These are phyloP conservation scores for Calonectria multiphialidica DNA, from an alignment of 2,329 filamentous ascomycete genomes.

Conservation along the genomic window DNA sequence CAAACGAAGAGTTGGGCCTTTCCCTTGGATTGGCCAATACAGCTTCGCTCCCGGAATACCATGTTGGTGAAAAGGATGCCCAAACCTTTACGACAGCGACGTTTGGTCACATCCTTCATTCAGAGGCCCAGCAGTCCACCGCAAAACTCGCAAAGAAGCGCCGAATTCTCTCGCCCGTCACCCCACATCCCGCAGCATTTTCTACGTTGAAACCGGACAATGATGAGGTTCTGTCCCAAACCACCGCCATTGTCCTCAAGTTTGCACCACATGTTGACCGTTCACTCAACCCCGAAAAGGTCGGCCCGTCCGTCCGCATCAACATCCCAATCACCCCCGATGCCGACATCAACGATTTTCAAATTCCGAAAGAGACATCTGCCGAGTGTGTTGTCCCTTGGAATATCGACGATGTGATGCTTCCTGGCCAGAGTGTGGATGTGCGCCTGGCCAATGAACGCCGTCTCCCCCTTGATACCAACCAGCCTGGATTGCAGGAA, in stretches of 20 bases:
- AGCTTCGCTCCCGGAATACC: slow-evolving; percentile 15
- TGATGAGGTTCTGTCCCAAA: slow-evolving; percentile 39
- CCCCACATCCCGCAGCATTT: slow-evolving; percentile 62
- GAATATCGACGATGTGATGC: slow-evolving; percentile 56
- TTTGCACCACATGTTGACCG: slow-evolving; percentile 54
- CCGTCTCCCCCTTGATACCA: slow-evolving; percentile 54
- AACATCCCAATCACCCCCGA: slow-evolving; percentile 46
- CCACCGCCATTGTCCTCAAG: slow-evolving; percentile 57
- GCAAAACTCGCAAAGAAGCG: slow-evolving; percentile 22
- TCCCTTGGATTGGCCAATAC: slow-evolving; percentile 15
- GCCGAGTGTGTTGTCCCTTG: slow-evolving; percentile 47
- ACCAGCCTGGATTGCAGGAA: slow-evolving; percentile 49
- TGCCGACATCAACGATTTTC: slow-evolving; percentile 43
- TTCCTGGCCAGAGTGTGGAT: slow-evolving; percentile 62
- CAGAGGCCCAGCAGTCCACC: not conserved
- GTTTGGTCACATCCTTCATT: slow-evolving; percentile 66
- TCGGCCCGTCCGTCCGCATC: slow-evolving; percentile 44
- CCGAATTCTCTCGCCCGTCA: slow-evolving; percentile 58
- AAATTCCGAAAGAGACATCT: slow-evolving; percentile 45
- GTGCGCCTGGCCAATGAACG: slow-evolving; percentile 55
- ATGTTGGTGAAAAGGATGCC: not conserved
- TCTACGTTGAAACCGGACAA: slow-evolving; percentile 49
- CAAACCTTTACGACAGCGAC: slow-evolving; percentile 52
- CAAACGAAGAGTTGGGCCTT: not conserved
- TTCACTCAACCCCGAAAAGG: not conserved